Evolutionary conservation across 169 alveolate genomes (phyloP).

Genomic region (Cryptosporidium sp.): DNA sequence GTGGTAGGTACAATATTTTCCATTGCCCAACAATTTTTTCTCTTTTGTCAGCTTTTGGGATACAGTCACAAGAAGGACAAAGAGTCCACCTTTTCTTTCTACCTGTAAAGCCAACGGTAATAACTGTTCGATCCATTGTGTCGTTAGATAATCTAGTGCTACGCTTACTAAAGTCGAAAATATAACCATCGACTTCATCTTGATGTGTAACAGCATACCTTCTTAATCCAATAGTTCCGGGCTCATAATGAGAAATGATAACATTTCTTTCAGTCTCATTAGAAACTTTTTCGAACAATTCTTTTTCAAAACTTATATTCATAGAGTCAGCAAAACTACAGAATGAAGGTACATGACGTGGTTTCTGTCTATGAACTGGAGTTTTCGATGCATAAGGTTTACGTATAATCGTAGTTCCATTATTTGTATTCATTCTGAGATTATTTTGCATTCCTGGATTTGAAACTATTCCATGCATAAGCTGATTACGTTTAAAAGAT

Average conservation of each 20-base stretch:
- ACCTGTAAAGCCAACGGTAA: conserved; percentile 74
- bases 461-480: conserved; percentile 22
- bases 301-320: conserved; percentile 52
- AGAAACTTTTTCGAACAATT: conserved; percentile 43
- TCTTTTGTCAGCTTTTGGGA: conserved; percentile 73
- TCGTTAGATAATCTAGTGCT: conserved; percentile 71
- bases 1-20: conserved; percentile 67
- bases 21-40: conserved; percentile 73
- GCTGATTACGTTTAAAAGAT: conserved; percentile 17
- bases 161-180: conserved; percentile 66
- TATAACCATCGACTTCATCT: conserved; percentile 75
- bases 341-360: conserved; percentile 76
- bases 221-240: conserved; percentile 71
- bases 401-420: conserved; percentile 53
- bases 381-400: conserved; percentile 67
- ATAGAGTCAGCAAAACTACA: conserved; percentile 42
- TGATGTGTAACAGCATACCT: conserved; percentile 75
- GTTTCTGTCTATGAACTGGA: conserved; percentile 71
- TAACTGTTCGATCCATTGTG: conserved; percentile 72
- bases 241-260: conserved; percentile 55
- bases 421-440: conserved; percentile 1
- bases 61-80: conserved; percentile 75
- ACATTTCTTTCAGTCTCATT: conserved; percentile 59
- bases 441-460: not conserved
- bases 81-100: conserved; percentile 75